Conservation (phyloP, 2,329 filamentous ascomycete genomes). For the Cytospora mali region DNA sequence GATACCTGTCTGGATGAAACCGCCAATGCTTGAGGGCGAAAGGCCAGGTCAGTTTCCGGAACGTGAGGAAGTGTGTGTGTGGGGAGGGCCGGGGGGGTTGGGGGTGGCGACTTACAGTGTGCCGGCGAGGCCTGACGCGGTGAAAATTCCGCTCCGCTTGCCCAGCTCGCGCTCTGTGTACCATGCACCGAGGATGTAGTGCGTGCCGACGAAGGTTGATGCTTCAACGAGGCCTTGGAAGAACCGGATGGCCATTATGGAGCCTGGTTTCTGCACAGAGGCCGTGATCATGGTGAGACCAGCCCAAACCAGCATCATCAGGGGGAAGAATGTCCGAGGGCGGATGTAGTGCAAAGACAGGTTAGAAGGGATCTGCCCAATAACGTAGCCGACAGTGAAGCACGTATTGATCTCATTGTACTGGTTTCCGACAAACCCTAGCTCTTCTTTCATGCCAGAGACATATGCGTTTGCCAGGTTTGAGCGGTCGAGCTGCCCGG, state of each 20-base stretch:
- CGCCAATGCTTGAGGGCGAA: constrained; percentile 44
- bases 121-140: constrained; percentile 59
- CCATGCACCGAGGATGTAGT: constrained; percentile 64
- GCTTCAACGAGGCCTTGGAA: constrained; percentile 59
- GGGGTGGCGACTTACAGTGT: constrained; percentile 48
- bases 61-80: too few relatives aligned
- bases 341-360: constrained; percentile 64
- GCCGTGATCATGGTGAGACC: constrained; percentile 64
- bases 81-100: too few relatives aligned
- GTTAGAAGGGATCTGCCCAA: constrained; percentile 63
- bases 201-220: constrained; percentile 58
- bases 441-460: constrained; percentile 55
- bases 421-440: constrained; percentile 51
- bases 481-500: constrained; percentile 48
- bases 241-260: constrained; percentile 63
- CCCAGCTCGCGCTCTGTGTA: constrained; percentile 63
- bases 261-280: constrained; percentile 50
- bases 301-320: constrained; percentile 67
- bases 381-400: constrained; percentile 47
- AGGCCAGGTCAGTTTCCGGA: background rate
- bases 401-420: constrained; percentile 57
- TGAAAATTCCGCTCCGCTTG: constrained; percentile 64
- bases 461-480: constrained; percentile 59
- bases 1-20: constrained; percentile 62
- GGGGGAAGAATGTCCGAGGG: constrained; percentile 65